Base-by-base conservation (phyloP, 495 filamentous ascomycete genomes). In the Viridothelium virens region DNA sequence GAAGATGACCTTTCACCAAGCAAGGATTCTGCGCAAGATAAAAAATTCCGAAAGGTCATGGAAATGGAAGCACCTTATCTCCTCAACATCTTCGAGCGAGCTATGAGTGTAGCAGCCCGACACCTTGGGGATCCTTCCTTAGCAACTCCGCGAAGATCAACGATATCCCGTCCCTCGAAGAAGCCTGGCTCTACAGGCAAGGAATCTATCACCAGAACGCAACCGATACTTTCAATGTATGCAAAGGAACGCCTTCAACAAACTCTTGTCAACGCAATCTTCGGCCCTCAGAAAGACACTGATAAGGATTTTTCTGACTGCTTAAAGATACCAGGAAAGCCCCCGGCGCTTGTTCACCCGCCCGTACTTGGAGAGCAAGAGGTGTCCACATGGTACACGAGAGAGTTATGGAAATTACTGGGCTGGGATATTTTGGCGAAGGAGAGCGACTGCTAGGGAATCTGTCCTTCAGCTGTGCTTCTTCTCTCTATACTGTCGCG, bases 231-330 rank as follows among this genome's bases (percentile, higher is more conserved):
- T 2, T 64, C 66, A 31, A 16, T 64, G 5, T 62, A 62, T 2
- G 76, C 74, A 2, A 74, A 73, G 63, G 69, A 77, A 0, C 67
- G 70, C 12, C 72, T 78, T 36, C 76, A 77, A 64, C 67, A 70
- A 7, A 78, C 75, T 14, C 73, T 78, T 0, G 62, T 78, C 10
- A 69, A 72, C 11, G 72, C 69, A 37, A 74, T 75, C 62, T 78
- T 74, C 50, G 71, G 70, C 5, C 56, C 46, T 12, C 68, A 69
- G 39, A 68, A 62, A 34, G 38, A 68, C 14, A 56, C 50, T 12
- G 64, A 75, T 7, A 70, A 73, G 37, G 71, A 71, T 3, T 70
- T 72, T 31, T 14, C 67, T 56, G 72, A 74, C 31, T 72, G 70
- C 37, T 61, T 78, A 36, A 72, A 66, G 37, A 77, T 74, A 72